Percentiles rank a stretch among this genome's conserved stretches.
Evolutionary conservation across 305 asterid species (phyloP).

Genomic region (Solanum hybrid): DNA sequence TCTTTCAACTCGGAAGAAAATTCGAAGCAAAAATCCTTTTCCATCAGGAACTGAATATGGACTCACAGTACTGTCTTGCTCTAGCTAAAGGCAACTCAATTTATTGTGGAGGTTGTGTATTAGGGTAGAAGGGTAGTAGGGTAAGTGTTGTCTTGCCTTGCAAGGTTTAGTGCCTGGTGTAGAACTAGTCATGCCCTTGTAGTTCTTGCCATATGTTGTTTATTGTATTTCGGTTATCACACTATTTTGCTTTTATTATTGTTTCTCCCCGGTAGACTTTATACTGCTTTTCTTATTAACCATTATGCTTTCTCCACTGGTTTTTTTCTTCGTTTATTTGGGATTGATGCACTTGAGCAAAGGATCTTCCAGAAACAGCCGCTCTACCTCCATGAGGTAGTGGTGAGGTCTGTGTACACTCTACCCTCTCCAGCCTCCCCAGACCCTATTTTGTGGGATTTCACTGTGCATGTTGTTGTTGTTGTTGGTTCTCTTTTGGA

Average conservation of each 20-base stretch:
- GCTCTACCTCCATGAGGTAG: not conserved
- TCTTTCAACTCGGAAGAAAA: not conserved
- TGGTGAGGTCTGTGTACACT: not conserved
- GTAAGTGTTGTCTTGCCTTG: not conserved
- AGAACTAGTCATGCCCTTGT: not conserved
- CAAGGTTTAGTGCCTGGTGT: not conserved
- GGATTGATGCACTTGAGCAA: not conserved
- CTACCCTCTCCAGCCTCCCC: not conserved
- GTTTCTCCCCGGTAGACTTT: not conserved
- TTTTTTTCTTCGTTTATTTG: not conserved
- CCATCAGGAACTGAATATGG: not conserved
- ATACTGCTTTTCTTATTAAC: not conserved
- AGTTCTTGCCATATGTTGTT: not conserved
- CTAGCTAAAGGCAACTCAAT: conserved; percentile 3
- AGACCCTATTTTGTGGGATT: not conserved
- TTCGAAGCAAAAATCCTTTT: not conserved
- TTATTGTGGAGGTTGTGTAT: not conserved
- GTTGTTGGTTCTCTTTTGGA: not conserved
- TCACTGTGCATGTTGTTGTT: not conserved
- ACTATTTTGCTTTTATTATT: not conserved
- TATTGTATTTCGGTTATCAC: not conserved
- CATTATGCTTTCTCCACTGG: not conserved
- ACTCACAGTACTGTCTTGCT: not conserved
- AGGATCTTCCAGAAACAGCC: not conserved
- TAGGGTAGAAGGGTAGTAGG: not conserved